Base-by-base conservation (phyloP, 2,329 filamentous ascomycete species). In the Lasiodiplodia theobromae region DNA sequence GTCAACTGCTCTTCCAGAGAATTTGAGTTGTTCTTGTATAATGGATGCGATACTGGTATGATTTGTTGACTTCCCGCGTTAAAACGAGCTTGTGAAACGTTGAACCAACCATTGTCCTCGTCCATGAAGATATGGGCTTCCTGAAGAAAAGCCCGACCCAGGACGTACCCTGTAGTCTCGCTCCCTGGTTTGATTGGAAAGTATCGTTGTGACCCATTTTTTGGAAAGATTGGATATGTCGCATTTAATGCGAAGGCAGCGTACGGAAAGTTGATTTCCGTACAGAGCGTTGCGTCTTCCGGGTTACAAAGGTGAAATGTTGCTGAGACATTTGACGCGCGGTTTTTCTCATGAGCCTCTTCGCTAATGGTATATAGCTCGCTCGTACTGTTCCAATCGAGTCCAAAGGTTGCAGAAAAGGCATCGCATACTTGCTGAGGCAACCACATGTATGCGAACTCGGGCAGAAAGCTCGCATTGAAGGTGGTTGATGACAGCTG, bases 81-180 rank as follows among this genome's bases (percentile, higher is more conserved):
- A 10, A 28, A 28, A 8, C 3, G 16, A 28, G 57, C 57, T 34
- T 49, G 38, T 0, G 58, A 63, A 7, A 63, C 11, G 40, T 49
- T 63, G 23, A 63, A 63, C 7, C 11, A 51, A 0, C 47, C 16
- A 4, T 23, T 28, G 12, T 51, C 58, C 1, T n/a, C 49, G 7
- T 51, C 38, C 3, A 44, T n/a, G 21, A 63, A 63, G 3, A 63
- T 28, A 31, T 34, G 58, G 21, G 58, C 34, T 21, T 51, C 58
- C 14, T 63, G 58, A 12, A 63, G 23, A 34, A 51, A 49, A 8
- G 23, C 58, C 1, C 40, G 40, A 4, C 58, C 58, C 2, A 63
- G 23, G 2, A 16, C 14, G 4, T 18, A 16, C 8, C 12, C 4
- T 2, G 7, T 14, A 2, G 58, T 6, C 2, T 34, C 21, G 14